Percentiles rank a stretch among this genome's conserved stretches.
phyloP scores from a whole-genome alignment of 305 asterid species.

The Fraxinus xanthoxyloides region DNA sequence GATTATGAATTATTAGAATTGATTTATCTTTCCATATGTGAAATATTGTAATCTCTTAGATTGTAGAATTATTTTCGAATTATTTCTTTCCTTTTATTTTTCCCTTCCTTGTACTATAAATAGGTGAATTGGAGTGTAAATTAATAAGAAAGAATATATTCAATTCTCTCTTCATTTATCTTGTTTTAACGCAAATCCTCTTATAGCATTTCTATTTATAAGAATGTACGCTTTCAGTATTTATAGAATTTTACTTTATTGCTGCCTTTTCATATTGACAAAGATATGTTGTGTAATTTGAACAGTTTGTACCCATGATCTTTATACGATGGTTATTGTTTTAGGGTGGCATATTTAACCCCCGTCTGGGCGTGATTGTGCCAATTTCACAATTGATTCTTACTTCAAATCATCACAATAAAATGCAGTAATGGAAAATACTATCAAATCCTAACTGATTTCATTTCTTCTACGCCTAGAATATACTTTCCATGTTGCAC shows the following conservation, averaged over 20 bases:
- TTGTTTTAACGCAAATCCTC: not conserved
- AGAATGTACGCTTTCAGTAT: not conserved
- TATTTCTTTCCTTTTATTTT: too few relatives aligned
- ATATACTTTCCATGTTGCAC: not conserved
- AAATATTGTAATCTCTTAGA: too few relatives aligned
- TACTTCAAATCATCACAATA: not conserved
- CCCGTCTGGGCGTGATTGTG: too few relatives aligned
- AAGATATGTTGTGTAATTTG: not conserved
- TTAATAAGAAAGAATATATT: too few relatives aligned
- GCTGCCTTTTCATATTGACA: not conserved
- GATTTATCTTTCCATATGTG: too few relatives aligned
- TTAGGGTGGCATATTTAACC: not conserved
- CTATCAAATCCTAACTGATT: not conserved
- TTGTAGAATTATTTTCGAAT: too few relatives aligned
- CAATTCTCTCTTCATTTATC: too few relatives aligned
- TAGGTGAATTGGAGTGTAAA: too few relatives aligned
- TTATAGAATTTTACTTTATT: not conserved
- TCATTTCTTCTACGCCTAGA: not conserved
- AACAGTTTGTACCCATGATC: not conserved
- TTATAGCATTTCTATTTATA: not conserved
- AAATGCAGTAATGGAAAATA: not conserved
- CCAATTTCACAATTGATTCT: too few relatives aligned
- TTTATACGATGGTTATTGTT: not conserved
- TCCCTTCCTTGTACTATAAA: too few relatives aligned
- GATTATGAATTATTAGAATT: too few relatives aligned